Evolutionary conservation across 306 rosid genomes (phyloP), one percentile per base, ranked within the genome.

Genomic region (Cicer bijugum): DNA sequence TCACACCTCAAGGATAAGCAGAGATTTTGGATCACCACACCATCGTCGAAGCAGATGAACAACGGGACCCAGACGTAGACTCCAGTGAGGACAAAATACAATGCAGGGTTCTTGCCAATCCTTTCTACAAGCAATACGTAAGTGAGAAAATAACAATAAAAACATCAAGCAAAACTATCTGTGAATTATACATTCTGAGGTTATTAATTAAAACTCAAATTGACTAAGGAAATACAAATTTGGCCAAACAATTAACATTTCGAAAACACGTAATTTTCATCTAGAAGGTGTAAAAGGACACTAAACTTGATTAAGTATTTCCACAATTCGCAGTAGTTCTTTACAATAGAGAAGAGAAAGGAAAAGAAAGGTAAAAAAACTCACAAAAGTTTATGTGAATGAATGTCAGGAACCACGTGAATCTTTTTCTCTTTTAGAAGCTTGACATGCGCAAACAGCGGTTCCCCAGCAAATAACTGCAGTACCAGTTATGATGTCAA

Each of bases 31-130:
- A 84, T 91, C 86, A 65, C 91, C 87, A 63, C 85, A 75, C 98
- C 98, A 93, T 11, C 83, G 87, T 8, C 20, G 91, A 76, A 93
- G 97, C 62, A 93, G 84, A 74, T 86, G 93, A 83, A 93, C 92
- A 81, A 71, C 84, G 12, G 96, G 97, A 75, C 98, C 98, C 58
- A 93, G 85, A 64, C 98, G 93, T 72, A 93, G 78, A 82, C 84
- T 89, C 97, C 96, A 89, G 75, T 89, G 96, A 66, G 94, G 92
- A 81, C 87, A 82, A 78, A 93, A 89, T 70, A 93, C 89, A 40
- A 93, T 80, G 84, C 96, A 93, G 10, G 97, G 97, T 78, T 93
- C 97, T 84, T 84, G 89, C 93, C 92, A 93, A 70, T 84, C 85
- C 45, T 72, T 77, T 84, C 98, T 93, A 79, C 17, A 53, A 20